These are phyloP conservation scores for Syzygium jambos DNA, from an alignment of 345 rosid species.

Conservation along the genomic window DNA sequence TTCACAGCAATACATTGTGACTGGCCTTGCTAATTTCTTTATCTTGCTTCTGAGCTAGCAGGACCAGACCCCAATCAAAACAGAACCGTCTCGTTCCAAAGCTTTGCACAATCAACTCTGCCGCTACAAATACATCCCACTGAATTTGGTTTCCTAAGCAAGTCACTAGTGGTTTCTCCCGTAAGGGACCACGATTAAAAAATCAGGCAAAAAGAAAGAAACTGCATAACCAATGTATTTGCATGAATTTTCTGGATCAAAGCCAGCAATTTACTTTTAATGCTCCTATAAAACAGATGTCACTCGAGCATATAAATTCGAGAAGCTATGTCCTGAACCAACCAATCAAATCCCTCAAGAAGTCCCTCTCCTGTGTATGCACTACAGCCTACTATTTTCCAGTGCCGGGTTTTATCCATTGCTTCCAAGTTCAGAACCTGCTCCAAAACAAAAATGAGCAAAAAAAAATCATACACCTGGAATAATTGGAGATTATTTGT, in stretches of 20 bases:
- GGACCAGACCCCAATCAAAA: background rate
- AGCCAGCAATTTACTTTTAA: background rate
- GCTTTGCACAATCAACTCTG: background rate
- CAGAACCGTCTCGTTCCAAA: background rate
- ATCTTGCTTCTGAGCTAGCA: background rate
- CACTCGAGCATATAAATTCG: slow-evolving; percentile 82
- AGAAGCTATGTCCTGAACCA: slow-evolving; percentile 92
- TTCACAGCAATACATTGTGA: background rate
- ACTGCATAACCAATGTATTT: background rate
- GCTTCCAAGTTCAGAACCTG: slow-evolving; percentile 78
- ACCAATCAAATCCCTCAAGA: slow-evolving; percentile 88
- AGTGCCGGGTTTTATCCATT: slow-evolving; percentile 81
- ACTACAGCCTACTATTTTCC: slow-evolving; percentile 86
- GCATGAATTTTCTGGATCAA: background rate
- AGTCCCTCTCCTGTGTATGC: slow-evolving; percentile 87
- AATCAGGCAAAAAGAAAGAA: background rate
- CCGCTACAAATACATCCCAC: background rate
- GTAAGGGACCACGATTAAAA: background rate
- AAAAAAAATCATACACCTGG: background rate
- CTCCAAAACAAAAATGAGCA: background rate
- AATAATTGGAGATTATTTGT: background rate
- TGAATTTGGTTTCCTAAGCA: background rate
- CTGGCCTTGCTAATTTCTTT: background rate
- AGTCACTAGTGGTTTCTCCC: background rate
- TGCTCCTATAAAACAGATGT: background rate